Percentiles rank a stretch among this genome's conserved stretches.
These are phyloP conservation scores for Amanita rubescens DNA, from an alignment of 768 basidiomycete species.

Conservation along the genomic window DNA sequence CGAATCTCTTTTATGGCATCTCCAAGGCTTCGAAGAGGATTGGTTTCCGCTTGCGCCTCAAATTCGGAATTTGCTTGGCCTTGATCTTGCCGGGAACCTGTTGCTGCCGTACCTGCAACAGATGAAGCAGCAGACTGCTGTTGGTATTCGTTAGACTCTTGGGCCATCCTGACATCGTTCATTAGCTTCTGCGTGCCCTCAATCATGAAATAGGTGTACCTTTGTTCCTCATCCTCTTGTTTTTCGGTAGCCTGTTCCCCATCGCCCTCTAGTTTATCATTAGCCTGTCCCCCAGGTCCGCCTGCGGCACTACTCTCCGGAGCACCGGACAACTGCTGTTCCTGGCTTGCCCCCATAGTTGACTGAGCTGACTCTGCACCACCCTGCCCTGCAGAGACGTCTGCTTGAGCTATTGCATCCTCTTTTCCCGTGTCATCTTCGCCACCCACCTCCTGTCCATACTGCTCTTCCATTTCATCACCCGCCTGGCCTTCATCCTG, in stretches of 20 bases:
- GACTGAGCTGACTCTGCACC: conserved; percentile 25
- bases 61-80: conserved; percentile 32
- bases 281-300: conserved; percentile 17
- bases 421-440: conserved; percentile 21
- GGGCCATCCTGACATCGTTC: neutral
- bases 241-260: conserved; percentile 15
- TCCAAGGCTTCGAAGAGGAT: conserved; percentile 73
- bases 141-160: neutral
- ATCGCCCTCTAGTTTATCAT: neutral
- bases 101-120: conserved; percentile 25
- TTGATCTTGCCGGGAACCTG: conserved; percentile 41
- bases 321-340: conserved; percentile 23
- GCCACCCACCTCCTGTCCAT: conserved; percentile 22
- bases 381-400: conserved; percentile 37
- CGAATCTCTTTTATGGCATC: conserved; percentile 78
- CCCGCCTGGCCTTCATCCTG: conserved; percentile 23
- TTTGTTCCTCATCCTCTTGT: conserved; percentile 19
- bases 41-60: conserved; percentile 30
- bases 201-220: conserved; percentile 17
- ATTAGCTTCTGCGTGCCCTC: neutral
- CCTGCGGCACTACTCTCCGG: conserved; percentile 25
- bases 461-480: conserved; percentile 23
- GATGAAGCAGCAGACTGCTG: conserved; percentile 11
- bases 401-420: conserved; percentile 32
- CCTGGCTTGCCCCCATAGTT: conserved; percentile 20